Conservation (phyloP, 108 stramenopile genomes). For the Stephanodiscus triporus region DNA sequence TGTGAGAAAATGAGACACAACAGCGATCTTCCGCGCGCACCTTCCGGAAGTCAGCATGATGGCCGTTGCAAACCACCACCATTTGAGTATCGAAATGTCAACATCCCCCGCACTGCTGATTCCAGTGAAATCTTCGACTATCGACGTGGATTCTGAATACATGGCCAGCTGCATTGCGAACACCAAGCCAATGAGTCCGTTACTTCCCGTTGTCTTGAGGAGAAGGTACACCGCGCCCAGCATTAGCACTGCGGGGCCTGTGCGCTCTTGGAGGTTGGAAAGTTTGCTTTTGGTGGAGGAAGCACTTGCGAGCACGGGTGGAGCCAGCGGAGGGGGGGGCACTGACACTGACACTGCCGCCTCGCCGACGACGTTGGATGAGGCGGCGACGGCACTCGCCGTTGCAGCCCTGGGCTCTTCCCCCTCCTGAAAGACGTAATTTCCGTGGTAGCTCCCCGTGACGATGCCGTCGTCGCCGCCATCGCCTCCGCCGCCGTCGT, state of each 20-base stretch:
- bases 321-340: conserved; percentile 1
- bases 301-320: conserved; percentile 24
- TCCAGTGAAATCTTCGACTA: conserved; percentile 44
- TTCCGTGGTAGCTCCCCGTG: conserved; percentile 40
- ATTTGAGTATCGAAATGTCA: conserved; percentile 52
- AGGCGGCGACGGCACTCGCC: neutral
- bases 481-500: neutral
- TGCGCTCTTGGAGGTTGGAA: conserved; percentile 54
- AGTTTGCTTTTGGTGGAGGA: conserved; percentile 32
- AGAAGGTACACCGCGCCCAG: conserved; percentile 45
- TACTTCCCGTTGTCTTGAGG: conserved; percentile 40
- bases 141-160: conserved; percentile 55
- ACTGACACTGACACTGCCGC: neutral
- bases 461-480: neutral
- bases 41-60: conserved; percentile 41
- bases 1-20: neutral
- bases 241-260: conserved; percentile 61
- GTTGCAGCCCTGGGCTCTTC: conserved; percentile 29
- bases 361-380: conserved; percentile 9
- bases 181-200: conserved; percentile 59
- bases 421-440: conserved; percentile 30
- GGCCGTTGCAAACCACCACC: conserved; percentile 74
- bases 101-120: conserved; percentile 12
- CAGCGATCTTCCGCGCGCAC: conserved; percentile 2
- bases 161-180: conserved; percentile 57